A percentile compares a stretch with the other conserved stretches of the same genome.
phyloP scores from a whole-genome alignment of 352 stramenopile genomes.

The Phytophthora podocarpi region DNA sequence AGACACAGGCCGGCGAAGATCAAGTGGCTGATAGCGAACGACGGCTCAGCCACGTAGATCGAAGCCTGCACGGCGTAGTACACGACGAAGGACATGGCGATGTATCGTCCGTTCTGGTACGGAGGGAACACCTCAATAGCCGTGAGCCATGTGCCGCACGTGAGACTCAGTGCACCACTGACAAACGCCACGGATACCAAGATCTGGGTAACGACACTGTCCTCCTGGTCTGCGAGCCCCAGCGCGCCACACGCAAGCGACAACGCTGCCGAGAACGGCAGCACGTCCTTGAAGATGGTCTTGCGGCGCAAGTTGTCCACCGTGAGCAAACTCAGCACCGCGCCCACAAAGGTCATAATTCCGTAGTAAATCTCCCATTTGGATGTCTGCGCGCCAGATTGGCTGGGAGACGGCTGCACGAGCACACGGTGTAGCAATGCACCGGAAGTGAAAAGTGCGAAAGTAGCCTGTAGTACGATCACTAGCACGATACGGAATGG shows the following conservation, averaged over 20 bases:
- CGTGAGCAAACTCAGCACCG: slow-evolving; percentile 70
- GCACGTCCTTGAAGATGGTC: slow-evolving; percentile 88
- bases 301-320: slow-evolving; percentile 89
- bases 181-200: slow-evolving; percentile 78
- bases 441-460: slow-evolving; percentile 73
- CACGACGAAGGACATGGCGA: slow-evolving; percentile 73
- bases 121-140: slow-evolving; percentile 86
- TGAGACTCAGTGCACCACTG: slow-evolving; percentile 70
- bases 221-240: slow-evolving; percentile 47
- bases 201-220: slow-evolving; percentile 61
- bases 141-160: slow-evolving; percentile 81
- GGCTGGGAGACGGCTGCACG: slow-evolving; percentile 52
- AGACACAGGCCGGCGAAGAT: slow-evolving; percentile 71
- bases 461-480: slow-evolving; percentile 64
- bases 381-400: slow-evolving; percentile 62
- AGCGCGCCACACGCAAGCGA: slow-evolving; percentile 66
- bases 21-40: slow-evolving; percentile 80
- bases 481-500: slow-evolving; percentile 72
- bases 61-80: slow-evolving; percentile 78
- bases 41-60: slow-evolving; percentile 67
- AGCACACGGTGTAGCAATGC: slow-evolving; percentile 66
- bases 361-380: slow-evolving; percentile 85
- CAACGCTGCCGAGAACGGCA: slow-evolving; percentile 69
- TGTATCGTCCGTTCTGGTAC: slow-evolving; percentile 72
- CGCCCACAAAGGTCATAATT: slow-evolving; percentile 71